Base-by-base conservation (phyloP, 148 eudicot genomes). In the Rhododendron molle region DNA sequence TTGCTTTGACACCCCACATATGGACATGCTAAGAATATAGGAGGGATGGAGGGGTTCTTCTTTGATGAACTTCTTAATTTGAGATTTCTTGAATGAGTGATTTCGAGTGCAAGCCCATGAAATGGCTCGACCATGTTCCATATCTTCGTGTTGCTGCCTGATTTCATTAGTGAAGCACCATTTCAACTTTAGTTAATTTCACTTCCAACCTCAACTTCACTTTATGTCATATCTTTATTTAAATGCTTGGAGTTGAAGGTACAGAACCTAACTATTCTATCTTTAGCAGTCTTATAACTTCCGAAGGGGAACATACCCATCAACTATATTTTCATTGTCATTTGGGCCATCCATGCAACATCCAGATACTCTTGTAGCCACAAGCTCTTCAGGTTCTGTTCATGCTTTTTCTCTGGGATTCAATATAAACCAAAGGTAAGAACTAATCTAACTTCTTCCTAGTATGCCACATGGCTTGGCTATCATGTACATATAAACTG, bases 351-450 rank as follows among this genome's bases (percentile, higher is more conserved):
- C 96, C 46, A 85, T 88, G 84, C 93, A 91, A 86, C 91, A 92
- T 83, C 96, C 99, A 82, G 97, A 94, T 88, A 86, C 92, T 89
- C 94, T 95, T 88, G 92, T 89, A 60, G 97, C 98, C 81, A 94
- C 98, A 60, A 95, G 98, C 91, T 96, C 96, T 73, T 94, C 99
- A 2, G 98, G 99, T 87, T 91, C 99, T 88, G 92, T 94, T 89
- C 99, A 96, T 85, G 87, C 91, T 36, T 96, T 96, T 86, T 87
- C 92, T 88, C 91, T 96, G 81, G 94, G 92, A 28, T 82, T 86
- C 81, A 89, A 92, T 67, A 83, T 89, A 81, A 88, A 88, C 85
- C 94, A 94, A 86, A 94, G 98, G 98, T 94, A 90, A 86, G 85
- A 60, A 81, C 81, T 82, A 62, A 47, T 67, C 38, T 40, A 78